Evolutionary conservation across 352 stramenopile species (phyloP).

Genomic region (Pythium chondricola): DNA sequence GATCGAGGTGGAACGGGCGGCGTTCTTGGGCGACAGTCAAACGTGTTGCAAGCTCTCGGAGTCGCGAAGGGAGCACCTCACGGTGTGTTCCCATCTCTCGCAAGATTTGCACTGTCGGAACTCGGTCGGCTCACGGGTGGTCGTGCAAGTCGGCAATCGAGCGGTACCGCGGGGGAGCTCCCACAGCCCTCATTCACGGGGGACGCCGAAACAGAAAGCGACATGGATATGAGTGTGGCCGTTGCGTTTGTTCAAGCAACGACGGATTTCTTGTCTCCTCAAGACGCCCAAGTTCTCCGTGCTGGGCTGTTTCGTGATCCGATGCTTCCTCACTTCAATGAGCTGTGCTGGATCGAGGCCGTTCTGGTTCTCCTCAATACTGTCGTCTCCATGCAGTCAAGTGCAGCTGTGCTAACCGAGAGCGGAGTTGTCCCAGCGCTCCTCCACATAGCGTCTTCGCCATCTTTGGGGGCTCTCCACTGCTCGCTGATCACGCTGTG

Average conservation of each 20-base stretch:
- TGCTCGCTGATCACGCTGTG: conserved; percentile 70
- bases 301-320: conserved; percentile 47
- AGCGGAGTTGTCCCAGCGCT: conserved; percentile 78
- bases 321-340: conserved; percentile 31
- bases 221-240: conserved; percentile 87
- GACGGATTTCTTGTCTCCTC: conserved; percentile 55
- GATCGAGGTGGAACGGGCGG: conserved; percentile 58
- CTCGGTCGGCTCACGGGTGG: conserved; percentile 28
- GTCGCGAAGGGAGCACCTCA: conserved; percentile 75
- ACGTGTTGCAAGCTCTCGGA: conserved; percentile 67
- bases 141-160: conserved; percentile 1
- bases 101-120: conserved; percentile 74
- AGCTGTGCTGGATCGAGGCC: conserved; percentile 74
- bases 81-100: conserved; percentile 74
- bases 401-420: conserved; percentile 72
- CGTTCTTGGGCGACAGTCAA: conserved; percentile 70
- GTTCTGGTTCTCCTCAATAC: conserved; percentile 66
- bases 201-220: conserved; percentile 46
- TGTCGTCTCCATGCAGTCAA: conserved; percentile 73
- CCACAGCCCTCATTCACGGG: too few species aligned
- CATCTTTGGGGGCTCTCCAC: conserved; percentile 51
- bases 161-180: not conserved
- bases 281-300: conserved; percentile 59
- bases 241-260: conserved; percentile 87
- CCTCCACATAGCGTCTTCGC: conserved; percentile 66